A percentile compares a stretch with the other conserved stretches of the same genome.
These are phyloP conservation scores for Nannochloris sp. DNA, from an alignment of 139 green algal species.

Conservation along the genomic window DNA sequence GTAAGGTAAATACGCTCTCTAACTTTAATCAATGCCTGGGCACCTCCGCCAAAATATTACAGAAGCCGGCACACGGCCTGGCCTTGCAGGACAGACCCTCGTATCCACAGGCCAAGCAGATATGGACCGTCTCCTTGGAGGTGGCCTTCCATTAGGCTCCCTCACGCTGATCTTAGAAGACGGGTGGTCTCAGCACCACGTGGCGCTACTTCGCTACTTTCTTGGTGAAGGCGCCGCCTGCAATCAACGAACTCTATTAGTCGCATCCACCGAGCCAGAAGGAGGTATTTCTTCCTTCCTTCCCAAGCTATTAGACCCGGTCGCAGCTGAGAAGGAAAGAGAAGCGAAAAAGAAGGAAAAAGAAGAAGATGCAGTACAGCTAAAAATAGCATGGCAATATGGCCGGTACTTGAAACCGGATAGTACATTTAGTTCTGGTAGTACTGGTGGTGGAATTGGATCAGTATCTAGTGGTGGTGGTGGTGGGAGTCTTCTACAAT, in stretches of 20 bases:
- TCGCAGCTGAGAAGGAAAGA: background rate
- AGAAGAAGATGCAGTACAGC: constrained; percentile 26
- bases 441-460: constrained; percentile 2
- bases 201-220: constrained; percentile 70
- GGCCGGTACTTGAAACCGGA: constrained; percentile 57
- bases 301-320: background rate
- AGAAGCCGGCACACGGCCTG: constrained; percentile 61
- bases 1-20: background rate
- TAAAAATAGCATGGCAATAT: constrained; percentile 86
- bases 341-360: constrained; percentile 9
- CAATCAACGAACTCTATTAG: constrained; percentile 27
- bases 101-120: constrained; percentile 67
- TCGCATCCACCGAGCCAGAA: background rate
- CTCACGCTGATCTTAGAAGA: constrained; percentile 68
- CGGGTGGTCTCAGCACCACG: constrained; percentile 37
- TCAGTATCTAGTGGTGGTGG: constrained; percentile 1
- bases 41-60: too few relatives aligned
- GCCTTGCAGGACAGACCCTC: constrained; percentile 62
- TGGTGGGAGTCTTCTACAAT: background rate
- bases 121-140: constrained; percentile 63
- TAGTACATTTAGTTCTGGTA: too few relatives aligned
- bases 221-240: constrained; percentile 57
- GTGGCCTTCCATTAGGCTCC: constrained; percentile 61
- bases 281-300: background rate
- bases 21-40: too few relatives aligned